These are phyloP conservation scores for Seiridium cupressi DNA, from an alignment of 2,329 filamentous ascomycete species.

Conservation along the genomic window DNA sequence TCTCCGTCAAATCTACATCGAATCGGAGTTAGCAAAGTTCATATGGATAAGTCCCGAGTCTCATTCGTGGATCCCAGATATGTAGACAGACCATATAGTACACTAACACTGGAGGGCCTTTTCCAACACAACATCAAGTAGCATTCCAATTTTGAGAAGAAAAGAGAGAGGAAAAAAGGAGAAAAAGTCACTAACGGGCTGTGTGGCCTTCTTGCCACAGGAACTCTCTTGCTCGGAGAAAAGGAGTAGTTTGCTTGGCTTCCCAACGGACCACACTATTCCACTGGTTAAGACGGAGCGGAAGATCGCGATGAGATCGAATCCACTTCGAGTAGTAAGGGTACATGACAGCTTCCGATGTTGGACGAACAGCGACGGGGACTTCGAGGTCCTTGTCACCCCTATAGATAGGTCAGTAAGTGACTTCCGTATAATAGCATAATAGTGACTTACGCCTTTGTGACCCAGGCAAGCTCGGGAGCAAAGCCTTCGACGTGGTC, in stretches of 20 bases:
- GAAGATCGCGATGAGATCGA: slow-evolving; percentile 90
- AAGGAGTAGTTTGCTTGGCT: slow-evolving; percentile 87
- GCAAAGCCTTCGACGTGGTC: slow-evolving; percentile 99
- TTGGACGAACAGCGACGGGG: slow-evolving; percentile 66
- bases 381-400: slow-evolving; percentile 92
- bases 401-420: slow-evolving; percentile 41
- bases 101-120: too few relatives aligned
- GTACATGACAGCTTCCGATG: slow-evolving; percentile 55
- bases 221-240: slow-evolving; percentile 91
- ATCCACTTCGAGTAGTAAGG: slow-evolving; percentile 73
- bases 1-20: slow-evolving; percentile 77
- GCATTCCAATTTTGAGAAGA: too few relatives aligned
- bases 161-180: too few relatives aligned
- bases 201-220: slow-evolving; percentile 49
- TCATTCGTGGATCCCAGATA: too few relatives aligned
- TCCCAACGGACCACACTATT: slow-evolving; percentile 93
- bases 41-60: too few relatives aligned
- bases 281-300: slow-evolving; percentile 55
- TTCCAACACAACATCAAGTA: too few relatives aligned
- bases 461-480: slow-evolving; percentile 87
- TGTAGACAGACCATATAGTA: too few relatives aligned
- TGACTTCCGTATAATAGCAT: neutral
- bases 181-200: too few relatives aligned
- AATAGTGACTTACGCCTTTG: slow-evolving; percentile 62
- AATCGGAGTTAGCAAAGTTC: too few relatives aligned